Percentiles rank a stretch among this genome's conserved stretches.
Conservation (phyloP, 495 filamentous ascomycete genomes). For the Podospora didyma region DNA sequence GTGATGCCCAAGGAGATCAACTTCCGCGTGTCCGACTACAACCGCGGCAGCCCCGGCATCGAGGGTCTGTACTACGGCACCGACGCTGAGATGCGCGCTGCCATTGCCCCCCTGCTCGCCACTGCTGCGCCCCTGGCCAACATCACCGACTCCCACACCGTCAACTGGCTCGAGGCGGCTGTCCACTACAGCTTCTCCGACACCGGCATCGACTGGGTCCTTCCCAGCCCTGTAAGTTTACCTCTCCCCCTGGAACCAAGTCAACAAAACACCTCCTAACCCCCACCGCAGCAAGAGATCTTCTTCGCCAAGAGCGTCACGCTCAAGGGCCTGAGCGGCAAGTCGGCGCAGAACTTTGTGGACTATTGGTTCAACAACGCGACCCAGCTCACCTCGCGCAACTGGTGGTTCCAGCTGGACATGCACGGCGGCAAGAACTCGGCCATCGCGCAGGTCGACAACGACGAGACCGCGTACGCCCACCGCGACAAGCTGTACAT, state of each 20-base stretch:
- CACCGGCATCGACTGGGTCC: slow-evolving; percentile 14
- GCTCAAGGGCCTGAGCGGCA: slow-evolving; percentile 27
- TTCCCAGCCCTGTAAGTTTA: slow-evolving; percentile 12
- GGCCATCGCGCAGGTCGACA: slow-evolving; percentile 25
- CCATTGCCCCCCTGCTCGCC: slow-evolving; percentile 27
- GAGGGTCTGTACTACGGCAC: slow-evolving; percentile 35
- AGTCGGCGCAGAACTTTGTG: slow-evolving; percentile 27
- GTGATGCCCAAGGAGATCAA: slow-evolving; percentile 35
- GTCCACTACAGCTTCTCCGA: slow-evolving; percentile 29
- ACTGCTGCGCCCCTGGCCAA: slow-evolving; percentile 20
- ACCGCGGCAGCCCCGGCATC: slow-evolving; percentile 26
- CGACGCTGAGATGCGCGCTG: slow-evolving; percentile 25
- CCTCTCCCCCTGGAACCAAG: neutral
- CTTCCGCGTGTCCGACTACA: slow-evolving; percentile 34
- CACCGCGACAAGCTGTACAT: slow-evolving; percentile 39
- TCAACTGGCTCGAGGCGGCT: slow-evolving; percentile 29
- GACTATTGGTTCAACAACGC: slow-evolving; percentile 35
- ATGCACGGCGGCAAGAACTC: slow-evolving; percentile 36
- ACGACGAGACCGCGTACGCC: slow-evolving; percentile 28
- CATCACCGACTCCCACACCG: slow-evolving; percentile 19
- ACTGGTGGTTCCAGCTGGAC: slow-evolving; percentile 37
- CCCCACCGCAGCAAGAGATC: slow-evolving; percentile 27
- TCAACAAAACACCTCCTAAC: slow-evolving; percentile 30
- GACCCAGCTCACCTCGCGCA: slow-evolving; percentile 22
- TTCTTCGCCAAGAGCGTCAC: slow-evolving; percentile 36